Percentiles rank a stretch among this genome's conserved stretches.
Evolutionary conservation across 2,329 filamentous ascomycete species (phyloP).

Genomic region (Bipolaris oryzae): DNA sequence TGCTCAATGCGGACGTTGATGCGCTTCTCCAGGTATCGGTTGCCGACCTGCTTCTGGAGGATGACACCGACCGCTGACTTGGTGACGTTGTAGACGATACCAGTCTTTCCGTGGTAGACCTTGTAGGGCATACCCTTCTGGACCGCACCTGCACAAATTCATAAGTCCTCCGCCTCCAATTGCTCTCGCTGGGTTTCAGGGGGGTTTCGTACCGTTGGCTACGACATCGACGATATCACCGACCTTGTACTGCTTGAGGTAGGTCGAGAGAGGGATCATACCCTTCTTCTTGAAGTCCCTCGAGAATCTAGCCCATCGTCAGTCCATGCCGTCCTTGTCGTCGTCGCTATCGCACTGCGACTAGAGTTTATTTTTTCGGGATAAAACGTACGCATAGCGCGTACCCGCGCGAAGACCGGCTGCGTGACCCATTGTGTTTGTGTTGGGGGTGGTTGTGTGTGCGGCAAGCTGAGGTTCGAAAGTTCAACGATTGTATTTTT

Average conservation of each 20-base stretch:
- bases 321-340: constrained; percentile 14
- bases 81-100: constrained; percentile 98
- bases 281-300: constrained; percentile 95
- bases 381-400: constrained; percentile 48
- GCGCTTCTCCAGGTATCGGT: constrained; percentile 99
- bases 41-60: constrained; percentile 96
- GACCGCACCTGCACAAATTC: constrained; percentile 41
- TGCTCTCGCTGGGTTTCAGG: constrained; percentile 26
- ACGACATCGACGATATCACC: constrained; percentile 99
- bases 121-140: constrained; percentile 86
- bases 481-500: constrained; percentile 6
- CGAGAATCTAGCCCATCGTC: constrained; percentile 65
- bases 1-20: constrained; percentile 99
- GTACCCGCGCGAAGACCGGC: constrained; percentile 54
- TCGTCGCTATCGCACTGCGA: constrained; percentile 11
- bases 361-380: constrained; percentile 4
- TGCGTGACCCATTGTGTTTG: constrained; percentile 60
- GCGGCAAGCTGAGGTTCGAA: constrained; percentile 15
- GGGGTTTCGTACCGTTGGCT: constrained; percentile 83
- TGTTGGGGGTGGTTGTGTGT: constrained; percentile 29
- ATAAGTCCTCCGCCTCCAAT: constrained; percentile 24
- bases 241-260: constrained; percentile 93
- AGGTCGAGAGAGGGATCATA: constrained; percentile 90
- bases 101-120: constrained; percentile 97
- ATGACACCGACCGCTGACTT: constrained; percentile 98